Evolutionary conservation across 805 yeast species (phyloP).

Genomic region (Crinitomyces ghanaensis): DNA sequence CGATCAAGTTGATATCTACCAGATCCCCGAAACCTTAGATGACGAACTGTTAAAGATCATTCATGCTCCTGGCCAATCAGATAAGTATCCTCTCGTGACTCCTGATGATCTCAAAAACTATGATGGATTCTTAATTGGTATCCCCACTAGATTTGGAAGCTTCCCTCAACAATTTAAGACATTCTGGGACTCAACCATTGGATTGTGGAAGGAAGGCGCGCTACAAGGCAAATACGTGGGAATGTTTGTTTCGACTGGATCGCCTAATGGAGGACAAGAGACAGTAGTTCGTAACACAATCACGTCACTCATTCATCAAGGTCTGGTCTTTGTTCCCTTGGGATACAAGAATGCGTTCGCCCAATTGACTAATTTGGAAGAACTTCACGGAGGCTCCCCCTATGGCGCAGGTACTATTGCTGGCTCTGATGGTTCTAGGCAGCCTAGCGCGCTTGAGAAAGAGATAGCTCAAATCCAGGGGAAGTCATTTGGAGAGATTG

Average conservation of each 20-base stretch:
- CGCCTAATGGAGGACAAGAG: conserved; percentile 75
- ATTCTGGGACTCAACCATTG: conserved; percentile 72
- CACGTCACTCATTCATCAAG: conserved; percentile 60
- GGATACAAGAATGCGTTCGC: conserved; percentile 55
- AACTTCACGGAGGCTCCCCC: conserved; percentile 73
- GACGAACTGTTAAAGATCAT: conserved; percentile 43
- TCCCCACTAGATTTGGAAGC: conserved; percentile 72
- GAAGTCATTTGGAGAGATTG: conserved; percentile 41
- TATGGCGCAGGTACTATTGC: conserved; percentile 86
- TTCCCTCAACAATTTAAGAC: conserved; percentile 65
- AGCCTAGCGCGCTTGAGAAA: conserved; percentile 52
- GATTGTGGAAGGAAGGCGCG: conserved; percentile 61
- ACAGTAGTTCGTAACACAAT: conserved; percentile 47
- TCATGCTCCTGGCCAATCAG: conserved; percentile 41
- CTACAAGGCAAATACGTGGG: conserved; percentile 67
- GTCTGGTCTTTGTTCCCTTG: conserved; percentile 64
- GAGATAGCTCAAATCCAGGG: conserved; percentile 63
- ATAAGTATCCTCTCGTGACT: conserved; percentile 47
- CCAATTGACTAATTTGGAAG: conserved; percentile 44
- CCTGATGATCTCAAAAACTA: conserved; percentile 41
- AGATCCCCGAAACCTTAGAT: conserved; percentile 65
- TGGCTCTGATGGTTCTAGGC: conserved; percentile 65
- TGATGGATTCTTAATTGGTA: conserved; percentile 67
- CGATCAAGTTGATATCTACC: conserved; percentile 53
- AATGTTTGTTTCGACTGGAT: conserved; percentile 57